Conservation (phyloP, 768 basidiomycete species). For the Gloeostereum incarnatum region DNA sequence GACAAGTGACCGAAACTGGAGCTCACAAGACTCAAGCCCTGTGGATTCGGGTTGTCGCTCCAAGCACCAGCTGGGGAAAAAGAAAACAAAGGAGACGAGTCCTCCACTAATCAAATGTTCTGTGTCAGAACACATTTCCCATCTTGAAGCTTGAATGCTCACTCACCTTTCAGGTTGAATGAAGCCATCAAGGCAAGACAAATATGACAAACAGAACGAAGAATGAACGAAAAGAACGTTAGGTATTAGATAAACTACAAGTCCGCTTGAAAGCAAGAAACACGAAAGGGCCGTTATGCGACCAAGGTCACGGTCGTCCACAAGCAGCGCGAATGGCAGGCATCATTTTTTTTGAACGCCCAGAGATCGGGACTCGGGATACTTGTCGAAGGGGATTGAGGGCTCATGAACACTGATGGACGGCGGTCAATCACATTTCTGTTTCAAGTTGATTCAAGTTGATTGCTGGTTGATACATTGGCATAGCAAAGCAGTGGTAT, state of each 20-base stretch:
- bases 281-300: background rate
- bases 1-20: background rate
- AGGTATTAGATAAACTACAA: no score
- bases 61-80: slow-evolving; percentile 43
- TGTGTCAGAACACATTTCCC: no score
- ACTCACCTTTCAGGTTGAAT: slow-evolving; percentile 31
- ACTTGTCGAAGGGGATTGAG: no score
- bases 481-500: no score
- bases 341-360: no score
- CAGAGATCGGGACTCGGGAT: no score
- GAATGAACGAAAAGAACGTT: slow-evolving; percentile 11
- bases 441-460: no score
- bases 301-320: background rate
- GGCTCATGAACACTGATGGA: no score
- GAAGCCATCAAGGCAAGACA: slow-evolving; percentile 37
- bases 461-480: no score
- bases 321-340: no score
- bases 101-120: slow-evolving; percentile 39
- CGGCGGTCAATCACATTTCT: no score
- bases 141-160: no score
- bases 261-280: slow-evolving; percentile 10
- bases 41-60: slow-evolving; percentile 34
- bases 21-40: slow-evolving; percentile 4
- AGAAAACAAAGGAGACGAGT: slow-evolving; percentile 43
- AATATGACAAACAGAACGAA: slow-evolving; percentile 11